These are phyloP conservation scores for Gossypium schwendimanii DNA, from an alignment of 441 rosid species.

Conservation along the genomic window DNA sequence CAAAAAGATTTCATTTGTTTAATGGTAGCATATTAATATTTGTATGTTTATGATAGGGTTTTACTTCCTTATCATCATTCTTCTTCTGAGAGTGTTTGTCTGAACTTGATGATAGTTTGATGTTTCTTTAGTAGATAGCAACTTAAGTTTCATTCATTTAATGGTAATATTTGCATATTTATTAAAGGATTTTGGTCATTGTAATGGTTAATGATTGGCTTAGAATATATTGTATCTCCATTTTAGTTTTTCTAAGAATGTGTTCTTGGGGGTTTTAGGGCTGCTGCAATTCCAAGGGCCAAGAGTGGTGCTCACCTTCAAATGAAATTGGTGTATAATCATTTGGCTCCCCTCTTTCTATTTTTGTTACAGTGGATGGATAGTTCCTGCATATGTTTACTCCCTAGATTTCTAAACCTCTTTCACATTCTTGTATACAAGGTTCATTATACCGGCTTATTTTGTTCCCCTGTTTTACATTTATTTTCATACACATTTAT, in stretches of 20 bases:
- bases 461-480: neutral
- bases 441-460: conserved; percentile 31
- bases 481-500: neutral
- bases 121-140: conserved; percentile 4
- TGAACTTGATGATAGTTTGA: neutral
- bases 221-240: neutral
- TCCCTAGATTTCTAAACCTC: conserved; percentile 75
- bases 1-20: neutral
- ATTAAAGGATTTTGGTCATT: neutral
- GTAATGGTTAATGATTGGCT: neutral
- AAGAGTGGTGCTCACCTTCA: conserved; percentile 62
- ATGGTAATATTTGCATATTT: neutral
- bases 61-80: neutral
- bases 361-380: conserved; percentile 79
- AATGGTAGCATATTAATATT: neutral
- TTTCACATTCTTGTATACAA: conserved; percentile 77
- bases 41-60: neutral
- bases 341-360: conserved; percentile 70
- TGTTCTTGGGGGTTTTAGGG: conserved; percentile 35
- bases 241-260: neutral
- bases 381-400: conserved; percentile 63
- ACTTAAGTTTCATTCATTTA: neutral
- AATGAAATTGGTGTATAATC: conserved; percentile 81
- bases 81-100: neutral
- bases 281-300: conserved; percentile 77